These are phyloP conservation scores for Isatis tinctoria DNA, from an alignment of 345 rosid genomes.

Conservation along the genomic window DNA sequence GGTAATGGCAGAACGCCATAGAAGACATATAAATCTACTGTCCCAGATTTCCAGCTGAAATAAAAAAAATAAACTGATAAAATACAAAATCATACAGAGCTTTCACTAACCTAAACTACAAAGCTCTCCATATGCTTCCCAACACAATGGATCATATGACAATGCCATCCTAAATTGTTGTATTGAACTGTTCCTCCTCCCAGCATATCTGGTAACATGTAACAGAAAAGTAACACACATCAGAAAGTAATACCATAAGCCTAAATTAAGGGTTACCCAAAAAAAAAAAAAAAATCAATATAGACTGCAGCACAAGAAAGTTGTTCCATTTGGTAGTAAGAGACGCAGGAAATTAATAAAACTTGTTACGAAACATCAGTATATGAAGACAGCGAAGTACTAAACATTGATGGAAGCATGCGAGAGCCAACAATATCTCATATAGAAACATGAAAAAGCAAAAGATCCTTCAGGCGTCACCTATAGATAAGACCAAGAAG, in stretches of 20 bases:
- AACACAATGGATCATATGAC: constrained; percentile 73
- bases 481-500: constrained; percentile 93
- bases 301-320: not conserved
- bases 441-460: constrained; percentile 1
- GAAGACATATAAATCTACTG: not conserved
- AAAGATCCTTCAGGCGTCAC: constrained; percentile 28
- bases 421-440: not conserved
- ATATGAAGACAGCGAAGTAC: not conserved
- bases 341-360: not conserved
- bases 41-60: not conserved
- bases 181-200: constrained; percentile 58
- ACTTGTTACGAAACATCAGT: not conserved
- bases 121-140: constrained; percentile 90
- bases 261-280: not conserved
- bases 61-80: not conserved
- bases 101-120: constrained; percentile 69
- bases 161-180: constrained; percentile 79
- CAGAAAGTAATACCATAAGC: no score
- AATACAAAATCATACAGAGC: not conserved
- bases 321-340: not conserved
- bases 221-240: not conserved
- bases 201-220: constrained; percentile 53
- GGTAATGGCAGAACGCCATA: not conserved
- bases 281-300: not conserved
- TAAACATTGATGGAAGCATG: not conserved